phyloP scores from a whole-genome alignment of 2,329 filamentous ascomycete species.

The Dothideomycetes sp. region DNA sequence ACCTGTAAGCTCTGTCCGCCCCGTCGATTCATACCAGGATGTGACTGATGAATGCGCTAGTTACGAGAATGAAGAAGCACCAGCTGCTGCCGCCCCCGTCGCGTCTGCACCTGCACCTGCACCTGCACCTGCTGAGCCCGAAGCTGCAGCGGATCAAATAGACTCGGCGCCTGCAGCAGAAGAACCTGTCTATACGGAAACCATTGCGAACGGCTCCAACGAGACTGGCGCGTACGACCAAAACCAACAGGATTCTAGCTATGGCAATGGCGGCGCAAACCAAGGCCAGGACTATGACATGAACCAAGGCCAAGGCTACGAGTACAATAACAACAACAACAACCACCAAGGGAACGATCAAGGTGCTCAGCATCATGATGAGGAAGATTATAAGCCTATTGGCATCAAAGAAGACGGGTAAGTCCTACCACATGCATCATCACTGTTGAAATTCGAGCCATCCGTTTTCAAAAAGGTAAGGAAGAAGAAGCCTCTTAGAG shows the following conservation, averaged over 20 bases:
- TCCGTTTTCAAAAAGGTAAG: neutral
- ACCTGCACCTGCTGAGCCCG: conserved; percentile 3
- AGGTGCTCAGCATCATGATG: conserved; percentile 16
- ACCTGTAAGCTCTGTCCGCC: conserved; percentile 56
- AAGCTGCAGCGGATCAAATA: neutral
- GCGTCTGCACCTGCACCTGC: conserved; percentile 1
- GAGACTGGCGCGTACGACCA: neutral
- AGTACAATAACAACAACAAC: conserved; percentile 6
- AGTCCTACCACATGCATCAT: conserved; percentile 31
- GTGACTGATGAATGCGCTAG: conserved; percentile 26
- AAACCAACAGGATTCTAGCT: neutral
- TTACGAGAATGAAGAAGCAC: conserved; percentile 53
- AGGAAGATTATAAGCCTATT: conserved; percentile 40
- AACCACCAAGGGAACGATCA: conserved; percentile 11
- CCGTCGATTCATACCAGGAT: neutral
- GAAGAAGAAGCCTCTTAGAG: neutral
- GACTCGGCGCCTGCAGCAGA: neutral
- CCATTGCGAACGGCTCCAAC: conserved; percentile 9
- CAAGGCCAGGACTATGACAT: conserved; percentile 5
- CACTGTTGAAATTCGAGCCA: neutral
- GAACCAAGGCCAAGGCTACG: conserved; percentile 5
- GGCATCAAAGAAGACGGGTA: conserved; percentile 89
- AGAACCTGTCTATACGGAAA: conserved; percentile 2
- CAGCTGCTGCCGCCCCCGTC: neutral
- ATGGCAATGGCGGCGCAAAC: conserved; percentile 1